Base-by-base conservation (phyloP, 371 early-diverging fungal species). In the Conidiobolus incongruus region DNA sequence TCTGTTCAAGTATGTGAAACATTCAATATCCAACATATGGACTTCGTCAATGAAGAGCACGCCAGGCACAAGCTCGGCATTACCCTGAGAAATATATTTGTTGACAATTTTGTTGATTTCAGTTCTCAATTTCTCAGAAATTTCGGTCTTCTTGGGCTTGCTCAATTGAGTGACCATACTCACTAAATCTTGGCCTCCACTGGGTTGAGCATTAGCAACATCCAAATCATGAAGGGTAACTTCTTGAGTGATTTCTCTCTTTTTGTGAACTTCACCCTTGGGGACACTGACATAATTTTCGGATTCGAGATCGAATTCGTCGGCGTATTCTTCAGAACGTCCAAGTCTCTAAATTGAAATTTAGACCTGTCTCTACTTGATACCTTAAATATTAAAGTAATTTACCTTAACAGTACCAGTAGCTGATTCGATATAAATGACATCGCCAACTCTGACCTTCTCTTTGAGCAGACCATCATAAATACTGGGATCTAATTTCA, bases 41-140 rank as follows among this genome's bases (percentile, higher is more conserved):
- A 92, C 93, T 64, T 98, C 97, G 58, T 97, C 94, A 55, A 98
- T 87, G 53, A 97, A 94, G 31, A 98, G 58, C 5, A 98, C 93
- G 39, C 99, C 98, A 3, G 95, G 95, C 16, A 92, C 83, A 13
- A 99, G 64, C 55, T 90, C 91, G 2, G 96, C 98, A 47, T 83
- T 87, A 22, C 95, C 97, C 55, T 98, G 95, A 53, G 96, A 94
- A 46, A 97, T 88, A 58, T 95, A 95, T 63, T 83, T 82, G 72
- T 92, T 91, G 47, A 99, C 94, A 6, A 90, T 92, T 56, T 91
- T 91, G 78, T 99, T 94, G 65, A 99, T 91, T 55, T 94, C 95
- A 57, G 83, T 76, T 53, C 98, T 70, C 52, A 96, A 67, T 58
- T 98, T 97, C 49, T 88, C 87, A 0, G 91, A 91, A 52, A 98